Conservation (phyloP, 371 early-diverging fungal species). For the Mortierella sp. region DNA sequence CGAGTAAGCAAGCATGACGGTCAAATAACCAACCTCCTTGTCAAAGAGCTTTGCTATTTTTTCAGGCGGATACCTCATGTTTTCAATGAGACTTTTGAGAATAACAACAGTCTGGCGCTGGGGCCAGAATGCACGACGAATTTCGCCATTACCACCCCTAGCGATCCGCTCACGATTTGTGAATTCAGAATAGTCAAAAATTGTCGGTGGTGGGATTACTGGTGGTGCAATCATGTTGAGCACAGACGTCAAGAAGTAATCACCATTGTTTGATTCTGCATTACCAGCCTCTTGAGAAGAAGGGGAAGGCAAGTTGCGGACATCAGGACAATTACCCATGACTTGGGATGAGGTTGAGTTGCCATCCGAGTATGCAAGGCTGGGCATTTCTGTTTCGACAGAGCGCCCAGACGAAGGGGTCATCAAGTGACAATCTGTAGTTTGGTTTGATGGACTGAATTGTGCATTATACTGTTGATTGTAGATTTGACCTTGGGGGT, state of each 20-base stretch:
- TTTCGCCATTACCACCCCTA: constrained; percentile 47
- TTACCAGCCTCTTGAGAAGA: constrained; percentile 14
- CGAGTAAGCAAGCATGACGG: neutral
- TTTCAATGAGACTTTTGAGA: constrained; percentile 38
- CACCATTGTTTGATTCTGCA: constrained; percentile 9
- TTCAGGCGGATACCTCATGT: constrained; percentile 17
- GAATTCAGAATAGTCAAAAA: constrained; percentile 41
- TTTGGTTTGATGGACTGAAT: neutral
- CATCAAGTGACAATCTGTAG: constrained; percentile 20
- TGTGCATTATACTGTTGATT: neutral
- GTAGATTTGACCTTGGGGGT: neutral
- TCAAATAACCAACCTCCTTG: constrained; percentile 35
- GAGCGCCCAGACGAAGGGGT: constrained; percentile 22
- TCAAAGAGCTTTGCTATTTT: constrained; percentile 35
- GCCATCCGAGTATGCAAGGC: constrained; percentile 22
- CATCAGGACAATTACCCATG: neutral
- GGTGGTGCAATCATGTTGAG: constrained; percentile 42
- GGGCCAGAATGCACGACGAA: constrained; percentile 38
- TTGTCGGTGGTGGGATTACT: constrained; percentile 19
- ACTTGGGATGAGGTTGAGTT: constrained; percentile 9
- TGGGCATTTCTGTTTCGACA: constrained; percentile 39
- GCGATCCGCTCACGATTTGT: constrained; percentile 36
- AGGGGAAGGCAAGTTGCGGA: constrained; percentile 14
- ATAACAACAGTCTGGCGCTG: constrained; percentile 26
- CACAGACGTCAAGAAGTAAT: constrained; percentile 42